Evolutionary conservation across 345 rosid genomes (phyloP).

Genomic region (Toxicodendron radicans): DNA sequence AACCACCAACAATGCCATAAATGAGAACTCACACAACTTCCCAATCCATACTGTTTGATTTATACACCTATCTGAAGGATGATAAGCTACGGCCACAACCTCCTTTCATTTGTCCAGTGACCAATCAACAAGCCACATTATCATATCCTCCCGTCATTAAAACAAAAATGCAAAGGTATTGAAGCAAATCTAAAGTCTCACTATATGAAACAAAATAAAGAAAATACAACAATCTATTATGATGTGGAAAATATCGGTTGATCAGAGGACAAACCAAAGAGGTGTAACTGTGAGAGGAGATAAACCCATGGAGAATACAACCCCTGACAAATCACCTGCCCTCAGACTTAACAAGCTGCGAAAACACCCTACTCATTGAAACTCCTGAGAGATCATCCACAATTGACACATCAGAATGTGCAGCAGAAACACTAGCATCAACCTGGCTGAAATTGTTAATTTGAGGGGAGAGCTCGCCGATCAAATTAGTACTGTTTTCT

Average conservation of each 20-base stretch:
- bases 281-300: neutral
- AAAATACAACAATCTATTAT: neutral
- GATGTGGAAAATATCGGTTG: conserved; percentile 7
- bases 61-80: neutral
- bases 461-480: conserved; percentile 61
- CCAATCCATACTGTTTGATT: neutral
- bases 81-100: neutral
- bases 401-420: conserved; percentile 42
- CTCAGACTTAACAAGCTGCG: conserved; percentile 80
- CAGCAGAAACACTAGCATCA: conserved; percentile 35
- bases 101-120: conserved; percentile 8
- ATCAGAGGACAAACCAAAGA: conserved; percentile 10
- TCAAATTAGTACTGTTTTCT: conserved; percentile 73
- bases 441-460: conserved; percentile 49
- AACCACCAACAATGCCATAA: conserved; percentile 15
- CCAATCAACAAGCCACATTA: conserved; percentile 10
- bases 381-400: conserved; percentile 54
- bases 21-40: neutral
- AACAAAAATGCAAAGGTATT: conserved; percentile 3
- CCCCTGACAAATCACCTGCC: conserved; percentile 48
- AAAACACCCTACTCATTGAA: conserved; percentile 81
- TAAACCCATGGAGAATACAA: neutral
- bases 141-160: neutral
- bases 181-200: neutral
- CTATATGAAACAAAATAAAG: conserved; percentile 6